Evolutionary conservation across 441 rosid species (phyloP).

Genomic region (Viola pubescens): DNA sequence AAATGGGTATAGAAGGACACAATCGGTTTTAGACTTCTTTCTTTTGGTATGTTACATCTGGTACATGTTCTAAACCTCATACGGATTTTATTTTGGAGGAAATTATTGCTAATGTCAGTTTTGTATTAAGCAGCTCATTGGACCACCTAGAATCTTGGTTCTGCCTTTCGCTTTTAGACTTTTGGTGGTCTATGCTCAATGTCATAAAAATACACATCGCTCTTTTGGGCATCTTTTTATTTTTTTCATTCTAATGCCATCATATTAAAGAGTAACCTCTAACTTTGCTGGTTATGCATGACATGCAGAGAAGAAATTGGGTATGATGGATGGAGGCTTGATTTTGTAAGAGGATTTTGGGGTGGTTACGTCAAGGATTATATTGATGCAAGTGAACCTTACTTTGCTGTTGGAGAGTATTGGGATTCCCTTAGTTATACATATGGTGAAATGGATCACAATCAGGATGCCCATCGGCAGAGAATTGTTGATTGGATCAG

Average conservation of each 20-base stretch:
- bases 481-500: slow-evolving; percentile 91
- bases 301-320: slow-evolving; percentile 78
- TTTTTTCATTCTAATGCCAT: background rate
- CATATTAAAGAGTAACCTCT: slow-evolving; percentile 1
- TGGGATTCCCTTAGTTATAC: slow-evolving; percentile 93
- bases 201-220: background rate
- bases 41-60: background rate
- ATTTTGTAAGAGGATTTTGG: slow-evolving; percentile 96
- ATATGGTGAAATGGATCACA: slow-evolving; percentile 80
- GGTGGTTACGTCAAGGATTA: slow-evolving; percentile 98
- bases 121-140: background rate
- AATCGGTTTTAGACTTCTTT: no score
- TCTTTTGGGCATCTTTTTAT: background rate
- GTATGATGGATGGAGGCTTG: slow-evolving; percentile 98
- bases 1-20: background rate
- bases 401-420: slow-evolving; percentile 86
- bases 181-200: background rate
- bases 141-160: background rate
- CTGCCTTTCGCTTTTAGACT: background rate
- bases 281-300: slow-evolving; percentile 16
- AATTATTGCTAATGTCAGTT: no score
- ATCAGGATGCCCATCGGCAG: slow-evolving; percentile 96
- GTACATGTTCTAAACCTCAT: background rate
- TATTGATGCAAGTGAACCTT: slow-evolving; percentile 72
- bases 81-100: background rate